Evolutionary conservation across 768 basidiomycete species (phyloP), one percentile per base, ranked within the genome.

Genomic region (Kwoniella mangroviensis): DNA sequence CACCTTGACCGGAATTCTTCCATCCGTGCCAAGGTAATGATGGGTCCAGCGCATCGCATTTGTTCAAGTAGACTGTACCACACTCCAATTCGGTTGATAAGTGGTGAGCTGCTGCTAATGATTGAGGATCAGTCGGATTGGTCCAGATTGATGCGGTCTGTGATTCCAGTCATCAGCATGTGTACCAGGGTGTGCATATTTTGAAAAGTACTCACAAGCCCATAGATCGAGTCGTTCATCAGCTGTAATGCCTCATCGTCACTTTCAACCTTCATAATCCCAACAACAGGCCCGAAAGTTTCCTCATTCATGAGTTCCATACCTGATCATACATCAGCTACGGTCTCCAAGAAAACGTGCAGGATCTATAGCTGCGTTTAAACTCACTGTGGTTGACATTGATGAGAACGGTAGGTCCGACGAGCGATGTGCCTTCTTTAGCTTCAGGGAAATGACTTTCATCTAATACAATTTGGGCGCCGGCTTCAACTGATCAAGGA

Each of bases 201-300:
- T 58, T 28, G 43, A 15, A 45, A 21, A 1, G n/a, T 15, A 75
- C 82, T 61, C 59, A 83, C 82, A 22, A 99, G 86, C 15, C 97
- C 97, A 79, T 95, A 98, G 0, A 88, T 88, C 17, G 95, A 97
- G 82, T 98, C 94, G 82, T 99, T 98, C 92, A 99, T 99, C 41
- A 98, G 87, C 19, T 83, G 81, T 66, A 98, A 84, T 0, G 97
- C 97, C 80, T 96, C 93, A 55, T 90, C 91, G 80, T 98, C 97
- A 0, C 89, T 67, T 65, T 80, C 65, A 3, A 92, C 94, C 86
- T 94, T 95, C 84, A 92, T 91, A 70, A 99, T 94, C 12, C 94
- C 95, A 34, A 98, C 86, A 6, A 97, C 87, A 0, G 97, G 97
- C 0, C 97, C 97, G 72, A 98, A 98, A 0, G 92, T 93, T 84